Conservation (phyloP, 495 filamentous ascomycete species). For the Ramalina intermedia region DNA sequence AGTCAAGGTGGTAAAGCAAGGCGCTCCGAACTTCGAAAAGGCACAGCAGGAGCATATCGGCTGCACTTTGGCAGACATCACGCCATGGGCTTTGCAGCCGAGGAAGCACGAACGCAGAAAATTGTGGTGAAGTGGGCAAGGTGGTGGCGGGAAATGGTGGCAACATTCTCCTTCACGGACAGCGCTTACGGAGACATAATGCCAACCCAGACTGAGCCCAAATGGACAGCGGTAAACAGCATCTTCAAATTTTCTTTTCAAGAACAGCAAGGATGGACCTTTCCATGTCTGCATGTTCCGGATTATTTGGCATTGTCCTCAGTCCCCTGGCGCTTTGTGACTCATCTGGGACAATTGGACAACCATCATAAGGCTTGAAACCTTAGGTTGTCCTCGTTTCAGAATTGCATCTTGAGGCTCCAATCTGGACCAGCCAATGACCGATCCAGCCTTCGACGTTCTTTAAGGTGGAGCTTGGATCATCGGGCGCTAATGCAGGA, state of each 20-base stretch:
- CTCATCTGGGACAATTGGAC: background rate
- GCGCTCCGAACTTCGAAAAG: conserved; percentile 45
- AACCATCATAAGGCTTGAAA: background rate
- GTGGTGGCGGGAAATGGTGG: conserved; percentile 46
- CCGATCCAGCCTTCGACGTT: background rate
- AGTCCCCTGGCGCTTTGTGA: background rate
- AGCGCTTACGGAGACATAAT: too few species aligned
- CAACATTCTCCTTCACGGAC: too few species aligned
- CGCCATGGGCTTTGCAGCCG: conserved; percentile 87
- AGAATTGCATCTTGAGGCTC: background rate
- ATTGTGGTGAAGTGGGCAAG: conserved; percentile 59
- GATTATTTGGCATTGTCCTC: background rate
- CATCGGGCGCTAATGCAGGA: conserved; percentile 1
- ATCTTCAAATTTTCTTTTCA: too few species aligned
- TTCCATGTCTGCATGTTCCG: too few species aligned
- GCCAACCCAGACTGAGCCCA: too few species aligned
- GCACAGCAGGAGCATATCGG: conserved; percentile 68
- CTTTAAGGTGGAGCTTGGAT: background rate
- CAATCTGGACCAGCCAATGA: background rate
- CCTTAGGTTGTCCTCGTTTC: background rate
- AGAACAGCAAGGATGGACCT: too few species aligned
- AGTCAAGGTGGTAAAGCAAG: conserved; percentile 63
- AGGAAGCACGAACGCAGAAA: conserved; percentile 59
- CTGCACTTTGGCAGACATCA: conserved; percentile 79
- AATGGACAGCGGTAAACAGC: too few species aligned